Base-by-base conservation (phyloP, 345 rosid genomes). In the Sonneratia caseolaris region DNA sequence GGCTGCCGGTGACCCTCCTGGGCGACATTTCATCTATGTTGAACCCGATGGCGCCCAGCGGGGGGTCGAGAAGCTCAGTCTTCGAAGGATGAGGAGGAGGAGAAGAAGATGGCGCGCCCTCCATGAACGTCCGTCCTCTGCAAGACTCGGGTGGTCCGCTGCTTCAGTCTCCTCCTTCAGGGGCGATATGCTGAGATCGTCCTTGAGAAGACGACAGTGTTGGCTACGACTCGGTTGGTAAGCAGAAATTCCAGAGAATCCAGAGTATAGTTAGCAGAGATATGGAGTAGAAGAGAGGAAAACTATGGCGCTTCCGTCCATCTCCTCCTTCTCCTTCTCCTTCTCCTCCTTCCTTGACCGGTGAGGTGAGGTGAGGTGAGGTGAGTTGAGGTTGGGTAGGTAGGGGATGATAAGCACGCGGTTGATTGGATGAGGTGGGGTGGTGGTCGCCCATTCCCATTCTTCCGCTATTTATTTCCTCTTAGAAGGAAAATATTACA, bases 41-140 rank as follows among this genome's bases (percentile, higher is more conserved):
- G 79, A 93, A 93, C 14, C 97, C 98, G 12, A 84, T 6, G 7
- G 59, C 24, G 21, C 84, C 75, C 55, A 90, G 84, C 1, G 90
- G 73, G 27, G 69, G 76, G 55, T 83, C 93, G 68, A 93, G 37
- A 27, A 10, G 22, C 68, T 76, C 82, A 19, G 83, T 82, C 81
- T 84, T 83, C 36, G 24, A 22, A 45, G 79, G 72, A 19, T 74
- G 66, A 5, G 85, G 75, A 1, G 81, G 57, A 38, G 81, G 37
- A 38, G 66, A 56, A 1, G 68, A 38, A 9, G 66, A 64, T 21
- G 35, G 11, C 13, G 70, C 8, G 37, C 66, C 62, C 22, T 73
- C 75, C 75, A 73, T 73, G 22, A n/a, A 7, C 3, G 4, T 21
- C 59, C 18, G 7, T 55, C 21, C 59, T 2, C 6, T 40, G 43